These are phyloP conservation scores for Ottelia alismoides DNA, from an alignment of 106 monocot species.

Conservation along the genomic window DNA sequence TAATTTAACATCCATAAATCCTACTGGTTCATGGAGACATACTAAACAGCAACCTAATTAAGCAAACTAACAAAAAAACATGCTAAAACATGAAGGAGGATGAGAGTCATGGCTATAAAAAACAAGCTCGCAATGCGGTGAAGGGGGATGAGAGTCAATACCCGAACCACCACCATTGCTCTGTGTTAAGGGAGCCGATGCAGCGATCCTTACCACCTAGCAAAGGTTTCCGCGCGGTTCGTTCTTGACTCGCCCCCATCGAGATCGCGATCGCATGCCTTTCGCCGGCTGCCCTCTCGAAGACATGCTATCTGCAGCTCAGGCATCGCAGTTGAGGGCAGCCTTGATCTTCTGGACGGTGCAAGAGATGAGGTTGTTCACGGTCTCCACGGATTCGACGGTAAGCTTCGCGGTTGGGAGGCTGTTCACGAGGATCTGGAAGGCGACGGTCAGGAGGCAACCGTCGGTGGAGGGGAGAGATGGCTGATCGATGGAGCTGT, in stretches of 20 bases:
- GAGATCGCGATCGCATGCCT: not conserved
- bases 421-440: slow-evolving; percentile 81
- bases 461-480: slow-evolving; percentile 9
- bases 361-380: slow-evolving; percentile 85
- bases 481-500: not conserved
- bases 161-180: slow-evolving; percentile 20
- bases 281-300: not conserved
- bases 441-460: slow-evolving; percentile 16
- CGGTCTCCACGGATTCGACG: slow-evolving; percentile 57
- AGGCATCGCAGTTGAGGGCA: slow-evolving; percentile 26
- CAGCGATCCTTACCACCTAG: not conserved
- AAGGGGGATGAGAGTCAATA: slow-evolving; percentile 27
- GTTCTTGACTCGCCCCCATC: slow-evolving; percentile 25
- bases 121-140: no score
- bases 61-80: no score
- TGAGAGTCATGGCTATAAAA: no score
- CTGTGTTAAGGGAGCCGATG: not conserved
- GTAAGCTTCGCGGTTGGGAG: slow-evolving; percentile 72
- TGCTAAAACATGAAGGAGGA: no score
- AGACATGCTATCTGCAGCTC: not conserved
- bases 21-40: no score
- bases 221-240: slow-evolving; percentile 13
- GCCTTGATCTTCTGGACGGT: slow-evolving; percentile 88
- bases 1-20: no score
- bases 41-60: no score